phyloP scores from a whole-genome alignment of 2,329 filamentous ascomycete genomes.

The Calonectria naviculata region DNA sequence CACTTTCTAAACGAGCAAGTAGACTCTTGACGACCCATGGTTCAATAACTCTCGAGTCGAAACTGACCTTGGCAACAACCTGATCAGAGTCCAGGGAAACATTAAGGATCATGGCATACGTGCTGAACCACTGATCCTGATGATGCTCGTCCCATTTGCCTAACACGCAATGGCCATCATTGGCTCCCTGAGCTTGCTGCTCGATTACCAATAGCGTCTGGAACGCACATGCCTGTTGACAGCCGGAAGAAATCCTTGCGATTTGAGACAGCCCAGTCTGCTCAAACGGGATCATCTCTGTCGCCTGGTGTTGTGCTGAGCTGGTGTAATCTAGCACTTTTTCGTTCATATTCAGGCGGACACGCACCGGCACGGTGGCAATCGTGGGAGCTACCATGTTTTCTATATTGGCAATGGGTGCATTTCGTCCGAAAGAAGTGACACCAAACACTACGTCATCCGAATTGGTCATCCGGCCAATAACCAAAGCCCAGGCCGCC shows the following conservation, averaged over 20 bases:
- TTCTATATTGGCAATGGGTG: slow-evolving; percentile 33
- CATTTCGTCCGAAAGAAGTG: slow-evolving; percentile 37
- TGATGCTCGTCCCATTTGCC: neutral
- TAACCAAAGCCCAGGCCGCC: slow-evolving; percentile 42
- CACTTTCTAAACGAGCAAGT: slow-evolving; percentile 7
- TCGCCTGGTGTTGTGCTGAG: slow-evolving; percentile 23
- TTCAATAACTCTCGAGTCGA: slow-evolving; percentile 6
- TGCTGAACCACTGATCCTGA: neutral
- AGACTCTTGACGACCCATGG: neutral
- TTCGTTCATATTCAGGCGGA: slow-evolving; percentile 37
- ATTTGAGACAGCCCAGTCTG: slow-evolving; percentile 24
- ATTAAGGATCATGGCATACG: slow-evolving; percentile 7
- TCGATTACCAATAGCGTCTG: slow-evolving; percentile 21
- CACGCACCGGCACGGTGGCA: slow-evolving; percentile 29
- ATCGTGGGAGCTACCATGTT: slow-evolving; percentile 29
- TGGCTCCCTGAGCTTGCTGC: neutral
- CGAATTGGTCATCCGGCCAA: slow-evolving; percentile 27
- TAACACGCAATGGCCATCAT: neutral
- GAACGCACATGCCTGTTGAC: slow-evolving; percentile 5
- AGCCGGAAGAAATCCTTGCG: neutral
- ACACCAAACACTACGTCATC: slow-evolving; percentile 38
- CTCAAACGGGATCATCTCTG: slow-evolving; percentile 21
- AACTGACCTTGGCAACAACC: neutral
- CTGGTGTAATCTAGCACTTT: slow-evolving; percentile 54
- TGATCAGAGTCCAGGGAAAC: neutral